phyloP scores from a whole-genome alignment of 2,329 filamentous ascomycete genomes.

The Ceratocystis harringtonii region DNA sequence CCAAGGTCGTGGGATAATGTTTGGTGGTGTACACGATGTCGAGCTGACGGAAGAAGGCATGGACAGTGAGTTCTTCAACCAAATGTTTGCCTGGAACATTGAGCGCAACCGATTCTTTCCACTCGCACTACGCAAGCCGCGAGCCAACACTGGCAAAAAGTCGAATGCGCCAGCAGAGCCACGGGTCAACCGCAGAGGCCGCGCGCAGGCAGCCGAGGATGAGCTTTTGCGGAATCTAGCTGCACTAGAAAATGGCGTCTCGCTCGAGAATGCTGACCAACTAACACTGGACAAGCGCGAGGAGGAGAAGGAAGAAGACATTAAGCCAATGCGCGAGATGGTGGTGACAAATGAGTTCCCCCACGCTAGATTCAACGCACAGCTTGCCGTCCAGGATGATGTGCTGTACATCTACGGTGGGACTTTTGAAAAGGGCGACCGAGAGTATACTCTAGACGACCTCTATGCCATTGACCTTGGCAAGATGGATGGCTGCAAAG shows the following conservation, averaged over 20 bases:
- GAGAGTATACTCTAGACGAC: conserved; percentile 92
- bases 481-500: conserved; percentile 84
- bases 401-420: conserved; percentile 88
- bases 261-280: conserved; percentile 38
- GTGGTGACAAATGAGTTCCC: conserved; percentile 66
- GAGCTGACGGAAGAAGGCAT: conserved; percentile 88
- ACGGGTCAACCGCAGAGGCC: conserved; percentile 46
- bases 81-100: conserved; percentile 82
- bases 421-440: conserved; percentile 86
- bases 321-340: conserved; percentile 45
- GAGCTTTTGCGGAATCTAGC: conserved; percentile 78
- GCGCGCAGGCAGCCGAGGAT: conserved; percentile 80
- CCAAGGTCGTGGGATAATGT: conserved; percentile 80
- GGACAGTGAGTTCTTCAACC: conserved; percentile 93
- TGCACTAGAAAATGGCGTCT: conserved; percentile 61
- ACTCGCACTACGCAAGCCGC: conserved; percentile 58
- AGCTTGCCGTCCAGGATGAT: conserved; percentile 81
- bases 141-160: conserved; percentile 42
- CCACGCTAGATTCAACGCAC: conserved; percentile 79
- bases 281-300: conserved; percentile 35
- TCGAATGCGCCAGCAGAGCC: conserved; percentile 33
- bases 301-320: conserved; percentile 33
- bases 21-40: conserved; percentile 88
- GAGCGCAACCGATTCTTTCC: conserved; percentile 93
- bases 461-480: conserved; percentile 87